Evolutionary conservation across 192 early-diverging fungal species (phyloP).

Genomic region (Coemansia sp.): DNA sequence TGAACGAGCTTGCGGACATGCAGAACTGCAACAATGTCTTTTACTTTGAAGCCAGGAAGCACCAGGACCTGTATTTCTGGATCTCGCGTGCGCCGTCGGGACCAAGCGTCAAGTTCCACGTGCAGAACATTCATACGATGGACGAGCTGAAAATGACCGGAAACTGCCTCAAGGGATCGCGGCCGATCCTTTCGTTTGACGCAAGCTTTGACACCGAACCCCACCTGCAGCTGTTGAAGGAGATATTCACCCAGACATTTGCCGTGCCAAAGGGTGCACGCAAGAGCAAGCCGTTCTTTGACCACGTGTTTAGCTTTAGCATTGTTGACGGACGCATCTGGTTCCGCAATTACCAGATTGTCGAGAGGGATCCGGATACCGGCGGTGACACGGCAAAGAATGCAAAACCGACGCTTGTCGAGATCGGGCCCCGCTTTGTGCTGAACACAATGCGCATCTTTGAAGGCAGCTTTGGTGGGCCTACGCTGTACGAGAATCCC

Average conservation of each 20-base stretch:
- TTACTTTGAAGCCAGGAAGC: constrained; percentile 92
- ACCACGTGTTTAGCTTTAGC: constrained; percentile 90
- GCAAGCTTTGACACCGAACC: constrained; percentile 85
- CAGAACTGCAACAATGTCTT: constrained; percentile 98
- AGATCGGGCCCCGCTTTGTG: constrained; percentile 97
- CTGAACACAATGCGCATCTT: constrained; percentile 92
- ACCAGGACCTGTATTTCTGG: constrained; percentile 96
- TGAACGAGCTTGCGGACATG: constrained; percentile 95
- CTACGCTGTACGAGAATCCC: constrained; percentile 88
- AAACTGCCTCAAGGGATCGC: constrained; percentile 96
- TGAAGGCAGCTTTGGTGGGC: constrained; percentile 91
- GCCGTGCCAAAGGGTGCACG: constrained; percentile 84
- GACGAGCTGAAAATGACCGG: constrained; percentile 98
- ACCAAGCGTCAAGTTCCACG: constrained; percentile 91
- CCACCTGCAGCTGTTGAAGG: constrained; percentile 86
- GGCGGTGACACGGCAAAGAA: constrained; percentile 58
- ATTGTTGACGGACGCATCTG: constrained; percentile 87
- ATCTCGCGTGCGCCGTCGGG: constrained; percentile 92
- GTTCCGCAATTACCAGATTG: constrained; percentile 96
- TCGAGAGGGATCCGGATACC: constrained; percentile 66
- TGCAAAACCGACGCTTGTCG: constrained; percentile 78
- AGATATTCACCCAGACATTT: constrained; percentile 91
- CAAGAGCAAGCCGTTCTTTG: constrained; percentile 94
- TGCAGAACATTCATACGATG: constrained; percentile 99
- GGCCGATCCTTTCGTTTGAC: constrained; percentile 95